Conservation (phyloP, 1,284 basidiomycete genomes). For the Moesziomyces parantarcticus region DNA sequence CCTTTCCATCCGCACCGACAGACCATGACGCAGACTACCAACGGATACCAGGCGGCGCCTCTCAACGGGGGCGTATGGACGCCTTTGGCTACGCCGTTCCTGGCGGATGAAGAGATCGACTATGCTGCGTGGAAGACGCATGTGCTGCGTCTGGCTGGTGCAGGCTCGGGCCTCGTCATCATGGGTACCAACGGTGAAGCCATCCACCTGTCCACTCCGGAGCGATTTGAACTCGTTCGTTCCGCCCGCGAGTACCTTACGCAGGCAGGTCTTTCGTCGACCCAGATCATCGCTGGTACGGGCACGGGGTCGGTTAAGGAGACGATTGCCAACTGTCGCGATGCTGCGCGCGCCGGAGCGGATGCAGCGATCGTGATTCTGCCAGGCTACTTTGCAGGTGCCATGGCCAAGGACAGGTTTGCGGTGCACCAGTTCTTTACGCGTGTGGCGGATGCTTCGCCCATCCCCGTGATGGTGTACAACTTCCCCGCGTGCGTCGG, state of each 20-base stretch:
- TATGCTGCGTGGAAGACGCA: conserved; percentile 79
- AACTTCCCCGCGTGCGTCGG: conserved; percentile 80
- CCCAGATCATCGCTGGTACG: conserved; percentile 83
- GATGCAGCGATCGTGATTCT: conserved; percentile 84
- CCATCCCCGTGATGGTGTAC: conserved; percentile 88
- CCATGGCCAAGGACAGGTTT: conserved; percentile 72
- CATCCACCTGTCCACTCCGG: conserved; percentile 80
- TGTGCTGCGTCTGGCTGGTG: conserved; percentile 76
- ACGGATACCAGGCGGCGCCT: conserved; percentile 18
- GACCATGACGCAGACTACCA: conserved; percentile 33
- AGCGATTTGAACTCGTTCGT: conserved; percentile 78
- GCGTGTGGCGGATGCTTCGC: conserved; percentile 80
- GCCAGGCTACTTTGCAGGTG: conserved; percentile 86
- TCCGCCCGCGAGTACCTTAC: conserved; percentile 80
- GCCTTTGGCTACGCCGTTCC: conserved; percentile 86
- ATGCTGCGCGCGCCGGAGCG: conserved; percentile 82
- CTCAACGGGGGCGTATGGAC: conserved; percentile 79
- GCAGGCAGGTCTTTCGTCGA: conserved; percentile 73
- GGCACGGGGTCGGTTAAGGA: conserved; percentile 84
- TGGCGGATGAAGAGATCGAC: conserved; percentile 83
- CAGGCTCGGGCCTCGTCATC: conserved; percentile 80
- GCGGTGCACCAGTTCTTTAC: conserved; percentile 83
- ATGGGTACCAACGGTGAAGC: conserved; percentile 84
- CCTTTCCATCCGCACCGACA: not conserved
- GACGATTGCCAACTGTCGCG: conserved; percentile 78